Conservation (phyloP, 2,329 filamentous ascomycete genomes). For the Neofusicoccum parvum region DNA sequence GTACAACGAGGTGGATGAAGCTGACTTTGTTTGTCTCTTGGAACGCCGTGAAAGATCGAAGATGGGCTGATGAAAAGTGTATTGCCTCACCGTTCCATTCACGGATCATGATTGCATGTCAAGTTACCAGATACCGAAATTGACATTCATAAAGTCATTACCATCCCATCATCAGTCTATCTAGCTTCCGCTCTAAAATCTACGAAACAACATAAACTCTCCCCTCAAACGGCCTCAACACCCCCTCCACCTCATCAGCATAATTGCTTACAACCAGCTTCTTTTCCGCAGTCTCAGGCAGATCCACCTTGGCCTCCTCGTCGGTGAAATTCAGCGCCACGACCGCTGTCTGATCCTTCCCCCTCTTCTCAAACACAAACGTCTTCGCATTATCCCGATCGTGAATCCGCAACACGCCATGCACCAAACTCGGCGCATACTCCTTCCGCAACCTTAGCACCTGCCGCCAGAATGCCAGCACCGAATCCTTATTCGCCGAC, state of each 20-base stretch:
- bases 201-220: conserved; percentile 39
- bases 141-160: too few relatives aligned
- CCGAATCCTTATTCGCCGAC: conserved; percentile 50
- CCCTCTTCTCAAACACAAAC: conserved; percentile 51
- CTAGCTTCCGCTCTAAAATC: not conserved
- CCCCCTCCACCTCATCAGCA: conserved; percentile 26
- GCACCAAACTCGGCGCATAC: conserved; percentile 65
- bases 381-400: conserved; percentile 54
- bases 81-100: too few relatives aligned
- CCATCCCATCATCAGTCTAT: too few relatives aligned
- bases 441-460: conserved; percentile 64
- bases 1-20: too few relatives aligned
- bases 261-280: conserved; percentile 51
- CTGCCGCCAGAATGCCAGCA: conserved; percentile 63
- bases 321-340: conserved; percentile 45
- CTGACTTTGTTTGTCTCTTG: too few relatives aligned
- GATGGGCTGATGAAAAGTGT: too few relatives aligned
- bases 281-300: conserved; percentile 22
- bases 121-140: too few relatives aligned
- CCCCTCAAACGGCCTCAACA: conserved; percentile 40
- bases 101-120: too few relatives aligned
- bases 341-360: conserved; percentile 34
- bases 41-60: too few relatives aligned
- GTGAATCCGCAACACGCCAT: conserved; percentile 64
- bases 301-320: conserved; percentile 23